Conservation (phyloP, 192 early-diverging fungal species). For the Bifiguratus adelaidae region DNA sequence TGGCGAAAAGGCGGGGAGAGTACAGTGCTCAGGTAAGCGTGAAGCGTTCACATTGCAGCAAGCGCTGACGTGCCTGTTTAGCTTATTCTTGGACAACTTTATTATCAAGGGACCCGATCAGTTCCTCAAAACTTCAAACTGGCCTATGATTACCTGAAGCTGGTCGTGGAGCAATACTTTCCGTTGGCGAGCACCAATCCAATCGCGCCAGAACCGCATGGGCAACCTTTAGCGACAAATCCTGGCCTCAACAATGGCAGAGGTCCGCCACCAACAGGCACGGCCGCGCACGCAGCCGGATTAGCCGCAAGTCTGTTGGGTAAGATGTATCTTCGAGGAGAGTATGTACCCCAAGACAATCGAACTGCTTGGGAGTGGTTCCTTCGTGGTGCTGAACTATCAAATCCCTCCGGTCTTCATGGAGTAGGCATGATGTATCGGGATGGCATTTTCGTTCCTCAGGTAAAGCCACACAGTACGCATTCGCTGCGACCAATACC, state of each 20-base stretch:
- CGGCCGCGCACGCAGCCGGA: slow-evolving; percentile 36
- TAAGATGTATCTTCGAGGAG: slow-evolving; percentile 85
- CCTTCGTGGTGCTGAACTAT: slow-evolving; percentile 45
- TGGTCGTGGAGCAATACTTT: slow-evolving; percentile 38
- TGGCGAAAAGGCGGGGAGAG: slow-evolving; percentile 49
- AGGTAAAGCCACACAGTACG: background rate
- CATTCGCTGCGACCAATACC: background rate
- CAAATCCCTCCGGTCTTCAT: slow-evolving; percentile 56
- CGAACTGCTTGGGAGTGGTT: slow-evolving; percentile 70
- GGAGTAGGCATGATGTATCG: slow-evolving; percentile 77
- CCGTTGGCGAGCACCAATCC: slow-evolving; percentile 9
- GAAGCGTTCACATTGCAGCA: too few relatives aligned
- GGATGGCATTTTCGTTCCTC: slow-evolving; percentile 44
- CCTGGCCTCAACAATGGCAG: too few relatives aligned
- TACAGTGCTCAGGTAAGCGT: slow-evolving; percentile 37
- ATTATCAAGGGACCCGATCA: slow-evolving; percentile 61
- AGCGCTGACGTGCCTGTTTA: too few relatives aligned
- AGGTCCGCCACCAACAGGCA: too few relatives aligned
- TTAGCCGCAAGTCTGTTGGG: slow-evolving; percentile 75
- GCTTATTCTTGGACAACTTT: slow-evolving; percentile 67
- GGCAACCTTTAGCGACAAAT: background rate
- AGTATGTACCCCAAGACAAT: slow-evolving; percentile 56
- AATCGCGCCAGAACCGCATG: too few relatives aligned
- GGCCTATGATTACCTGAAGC: slow-evolving; percentile 48
- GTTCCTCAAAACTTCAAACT: slow-evolving; percentile 43